phyloP scores from a whole-genome alignment of 78 protist species.

The Dictyostelium firmibasis region DNA sequence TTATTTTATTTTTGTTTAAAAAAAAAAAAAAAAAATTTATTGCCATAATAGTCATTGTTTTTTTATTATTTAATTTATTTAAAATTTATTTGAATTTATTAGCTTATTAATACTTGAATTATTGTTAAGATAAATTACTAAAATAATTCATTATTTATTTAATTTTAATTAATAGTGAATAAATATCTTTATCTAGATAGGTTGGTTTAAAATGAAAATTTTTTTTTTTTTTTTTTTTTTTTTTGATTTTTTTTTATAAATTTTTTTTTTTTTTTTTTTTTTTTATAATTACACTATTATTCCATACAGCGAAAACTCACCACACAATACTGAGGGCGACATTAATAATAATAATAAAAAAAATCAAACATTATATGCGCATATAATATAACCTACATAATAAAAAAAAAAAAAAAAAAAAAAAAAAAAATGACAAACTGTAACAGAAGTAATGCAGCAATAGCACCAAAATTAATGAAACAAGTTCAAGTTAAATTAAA shows the following conservation, averaged over 20 bases:
- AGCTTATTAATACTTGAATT: background rate
- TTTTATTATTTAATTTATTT: no score
- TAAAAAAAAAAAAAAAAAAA: background rate
- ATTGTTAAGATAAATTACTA: background rate
- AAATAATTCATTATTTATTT: background rate
- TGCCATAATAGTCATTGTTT: background rate
- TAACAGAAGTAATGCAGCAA: slow-evolving; percentile 71
- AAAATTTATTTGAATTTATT: no score
- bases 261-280: no score
- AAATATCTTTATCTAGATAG: background rate
- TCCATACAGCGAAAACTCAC: background rate
- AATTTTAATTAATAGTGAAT: no score
- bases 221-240: background rate
- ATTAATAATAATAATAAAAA: no score
- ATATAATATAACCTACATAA: no score
- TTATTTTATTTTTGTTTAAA: no score
- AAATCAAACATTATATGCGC: background rate
- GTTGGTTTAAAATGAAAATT: background rate
- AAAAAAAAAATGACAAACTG: slow-evolving; percentile 57
- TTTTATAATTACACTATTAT: background rate
- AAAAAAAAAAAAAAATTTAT: no score
- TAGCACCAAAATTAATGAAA: slow-evolving; percentile 66
- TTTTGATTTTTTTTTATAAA: no score
- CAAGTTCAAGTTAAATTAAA: slow-evolving; percentile 66
- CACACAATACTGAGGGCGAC: background rate